Base-by-base conservation (phyloP, 495 filamentous ascomycete species). In the Penicillium soppii region DNA sequence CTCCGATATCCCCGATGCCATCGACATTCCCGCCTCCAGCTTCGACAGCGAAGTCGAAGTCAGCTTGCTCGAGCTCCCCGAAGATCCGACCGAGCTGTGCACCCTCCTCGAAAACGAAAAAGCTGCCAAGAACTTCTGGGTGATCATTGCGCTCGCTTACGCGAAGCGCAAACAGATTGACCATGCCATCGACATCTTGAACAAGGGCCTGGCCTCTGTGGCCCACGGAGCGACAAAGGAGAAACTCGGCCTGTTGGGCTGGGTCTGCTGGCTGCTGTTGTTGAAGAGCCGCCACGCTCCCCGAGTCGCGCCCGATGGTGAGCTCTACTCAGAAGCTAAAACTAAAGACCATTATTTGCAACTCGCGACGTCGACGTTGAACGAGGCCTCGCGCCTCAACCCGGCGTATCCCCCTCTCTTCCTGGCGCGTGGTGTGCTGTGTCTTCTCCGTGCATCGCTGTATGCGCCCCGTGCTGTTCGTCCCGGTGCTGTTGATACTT, bases 11-110 rank as follows among this genome's bases (percentile, higher is more conserved):
- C 90, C 91, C 25, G 77, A 82, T 20, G 86, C 86, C 44, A 92
- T 97, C 68, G 92, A 96, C 62, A 91, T 97, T 63, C 91, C 92
- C 43, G 87, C 95, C 41, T 86, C 86, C 38, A 84, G 76, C 29
- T 87, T 86, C 53, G 84, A 86, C 62, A 89, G 87, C 52, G 90
- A 90, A 56, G 92, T 98, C 69, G 92, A 97, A 71, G 89, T 98
- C 54, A 88, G 92, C 66, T 82, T 97, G 22, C 85, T 91, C 62
- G 87, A 87, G 36, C 86, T 97, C 30, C 83, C 90, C 32, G 95
- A 97, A 60, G 94, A 98, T 59, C 92, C 92, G 2, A 96, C 91
- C 29, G 94, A 98, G 70, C 79, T 98, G 8, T 97, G 94, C 71
- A 90, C 88, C 2, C 76, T 97, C 32, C 80, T 98, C 45, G 94